Percentiles rank a stretch among this genome's conserved stretches.
These are phyloP conservation scores for Russula earlei DNA, from an alignment of 768 basidiomycete species.

Conservation along the genomic window DNA sequence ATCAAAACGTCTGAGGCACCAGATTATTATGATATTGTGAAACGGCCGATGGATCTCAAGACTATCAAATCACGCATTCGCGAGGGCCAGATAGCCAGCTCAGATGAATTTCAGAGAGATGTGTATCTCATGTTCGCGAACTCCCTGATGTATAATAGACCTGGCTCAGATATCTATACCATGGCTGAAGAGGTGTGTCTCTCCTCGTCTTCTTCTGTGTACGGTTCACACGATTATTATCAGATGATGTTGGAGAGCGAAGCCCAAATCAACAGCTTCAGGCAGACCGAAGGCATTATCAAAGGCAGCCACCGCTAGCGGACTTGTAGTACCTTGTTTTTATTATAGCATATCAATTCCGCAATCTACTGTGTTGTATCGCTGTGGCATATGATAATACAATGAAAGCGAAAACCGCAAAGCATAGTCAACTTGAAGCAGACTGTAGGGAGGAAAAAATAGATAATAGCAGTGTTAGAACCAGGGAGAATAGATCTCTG, in stretches of 20 bases:
- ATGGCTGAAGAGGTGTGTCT: constrained; percentile 84
- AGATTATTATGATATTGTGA: constrained; percentile 87
- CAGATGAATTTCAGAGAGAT: constrained; percentile 84
- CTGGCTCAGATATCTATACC: constrained; percentile 72
- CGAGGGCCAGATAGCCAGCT: constrained; percentile 71
- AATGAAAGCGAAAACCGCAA: constrained; percentile 9
- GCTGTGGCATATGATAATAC: constrained; percentile 12
- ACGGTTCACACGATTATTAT: not conserved
- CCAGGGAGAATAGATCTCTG: constrained; percentile 81
- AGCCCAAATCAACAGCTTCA: constrained; percentile 53
- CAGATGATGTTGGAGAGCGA: constrained; percentile 77
- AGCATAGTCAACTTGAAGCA: constrained; percentile 9
- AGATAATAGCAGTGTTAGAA: constrained; percentile 36
- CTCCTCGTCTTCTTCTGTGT: not conserved
- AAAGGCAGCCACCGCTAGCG: constrained; percentile 15
- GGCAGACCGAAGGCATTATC: constrained; percentile 62
- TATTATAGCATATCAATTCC: not conserved
- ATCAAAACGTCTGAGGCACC: constrained; percentile 84
- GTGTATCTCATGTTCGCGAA: constrained; percentile 93
- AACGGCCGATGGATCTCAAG: constrained; percentile 92
- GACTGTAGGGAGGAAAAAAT: constrained; percentile 5
- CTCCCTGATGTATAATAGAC: constrained; percentile 93
- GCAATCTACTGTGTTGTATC: constrained; percentile 12
- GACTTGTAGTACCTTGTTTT: not conserved
- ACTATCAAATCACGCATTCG: constrained; percentile 82